These are phyloP conservation scores for Pisolithus thermaeus DNA, from an alignment of 1,284 basidiomycete species.

Conservation along the genomic window DNA sequence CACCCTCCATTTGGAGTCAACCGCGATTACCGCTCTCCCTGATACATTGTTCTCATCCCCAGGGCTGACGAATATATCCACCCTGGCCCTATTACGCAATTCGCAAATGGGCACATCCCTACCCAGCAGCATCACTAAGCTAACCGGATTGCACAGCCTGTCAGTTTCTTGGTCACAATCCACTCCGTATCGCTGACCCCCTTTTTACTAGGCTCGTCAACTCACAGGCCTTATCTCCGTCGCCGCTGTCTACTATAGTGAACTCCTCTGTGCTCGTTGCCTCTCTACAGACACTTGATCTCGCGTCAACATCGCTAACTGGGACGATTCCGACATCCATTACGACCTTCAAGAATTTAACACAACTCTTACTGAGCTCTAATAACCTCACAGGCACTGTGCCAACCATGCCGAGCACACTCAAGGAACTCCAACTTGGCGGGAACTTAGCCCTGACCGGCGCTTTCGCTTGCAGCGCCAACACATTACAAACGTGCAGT, in stretches of 20 bases:
- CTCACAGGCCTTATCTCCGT: constrained; percentile 21
- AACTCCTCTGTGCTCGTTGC: constrained; percentile 30
- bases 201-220: constrained; percentile 19
- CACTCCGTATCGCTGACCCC: constrained; percentile 1
- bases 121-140: constrained; percentile 32
- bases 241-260: constrained; percentile 27
- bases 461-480: constrained; percentile 13
- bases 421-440: constrained; percentile 26
- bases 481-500: constrained; percentile 14
- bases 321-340: constrained; percentile 25
- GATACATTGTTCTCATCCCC: constrained; percentile 31
- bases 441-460: constrained; percentile 28
- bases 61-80: constrained; percentile 31
- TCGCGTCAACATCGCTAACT: constrained; percentile 31
- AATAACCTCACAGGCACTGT: constrained; percentile 31
- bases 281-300: constrained; percentile 34
- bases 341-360: constrained; percentile 22
- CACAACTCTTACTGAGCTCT: constrained; percentile 27
- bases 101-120: constrained; percentile 37
- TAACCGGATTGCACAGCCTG: constrained; percentile 36
- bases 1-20: constrained; percentile 42
- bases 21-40: constrained; percentile 36
- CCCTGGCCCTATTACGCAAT: constrained; percentile 41
- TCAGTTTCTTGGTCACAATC: constrained; percentile 20
- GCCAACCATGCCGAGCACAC: constrained; percentile 24